These are phyloP conservation scores for Coffea humblotiana DNA, from an alignment of 305 asterid species.

Conservation along the genomic window DNA sequence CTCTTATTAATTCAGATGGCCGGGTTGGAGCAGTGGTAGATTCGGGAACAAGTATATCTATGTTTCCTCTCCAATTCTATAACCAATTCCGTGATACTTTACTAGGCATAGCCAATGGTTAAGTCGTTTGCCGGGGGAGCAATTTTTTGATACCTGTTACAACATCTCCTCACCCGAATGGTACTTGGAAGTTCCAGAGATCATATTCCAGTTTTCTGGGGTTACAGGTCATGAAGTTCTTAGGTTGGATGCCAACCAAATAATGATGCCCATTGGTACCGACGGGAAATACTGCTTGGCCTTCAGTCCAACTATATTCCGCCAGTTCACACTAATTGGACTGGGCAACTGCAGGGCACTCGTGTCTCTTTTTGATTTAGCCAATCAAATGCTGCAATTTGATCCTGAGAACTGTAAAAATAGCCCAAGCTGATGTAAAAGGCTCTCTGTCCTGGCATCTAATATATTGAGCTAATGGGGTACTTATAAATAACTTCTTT, in stretches of 20 bases:
- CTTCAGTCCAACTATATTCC: not conserved
- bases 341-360: not conserved
- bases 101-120: not conserved
- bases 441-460: too few relatives aligned
- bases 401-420: not conserved
- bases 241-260: not conserved
- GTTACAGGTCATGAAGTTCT: not conserved
- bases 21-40: not conserved
- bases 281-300: not conserved
- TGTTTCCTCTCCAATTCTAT: not conserved
- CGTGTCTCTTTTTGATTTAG: not conserved
- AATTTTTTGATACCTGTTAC: not conserved
- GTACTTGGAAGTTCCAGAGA: not conserved
- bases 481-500: too few relatives aligned
- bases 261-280: not conserved
- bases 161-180: not conserved
- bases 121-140: not conserved
- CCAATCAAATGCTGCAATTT: not conserved
- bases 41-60: not conserved
- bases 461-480: too few relatives aligned
- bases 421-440: not conserved
- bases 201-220: not conserved
- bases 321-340: not conserved
- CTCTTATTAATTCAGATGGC: not conserved
- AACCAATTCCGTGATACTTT: not conserved